Conservation (phyloP, 1,284 basidiomycete species). For the Cryptococcus hybrid region DNA sequence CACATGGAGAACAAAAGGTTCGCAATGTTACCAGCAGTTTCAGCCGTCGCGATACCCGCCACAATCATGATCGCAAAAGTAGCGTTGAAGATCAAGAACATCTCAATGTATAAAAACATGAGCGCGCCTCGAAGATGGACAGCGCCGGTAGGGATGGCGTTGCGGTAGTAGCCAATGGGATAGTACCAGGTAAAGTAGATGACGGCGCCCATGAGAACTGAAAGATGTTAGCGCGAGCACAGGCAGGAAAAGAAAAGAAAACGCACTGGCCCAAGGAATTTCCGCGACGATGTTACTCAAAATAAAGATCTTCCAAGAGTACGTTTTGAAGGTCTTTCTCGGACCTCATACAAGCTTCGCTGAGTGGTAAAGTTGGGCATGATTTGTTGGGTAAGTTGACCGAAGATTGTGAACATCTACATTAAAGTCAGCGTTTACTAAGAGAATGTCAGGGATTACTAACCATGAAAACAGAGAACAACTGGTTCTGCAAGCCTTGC, state of each 20-base stretch:
- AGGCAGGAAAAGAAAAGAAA: background rate
- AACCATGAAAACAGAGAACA: conserved; percentile 60
- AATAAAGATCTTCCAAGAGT: conserved; percentile 72
- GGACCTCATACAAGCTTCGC: conserved; percentile 64
- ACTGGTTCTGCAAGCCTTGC: conserved; percentile 76
- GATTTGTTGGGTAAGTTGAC: conserved; percentile 51
- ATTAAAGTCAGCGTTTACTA: background rate
- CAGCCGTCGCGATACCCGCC: conserved; percentile 45
- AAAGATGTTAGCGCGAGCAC: background rate
- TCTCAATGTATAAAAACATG: conserved; percentile 44
- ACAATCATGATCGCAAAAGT: conserved; percentile 49
- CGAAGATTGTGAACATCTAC: conserved; percentile 46
- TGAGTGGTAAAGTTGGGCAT: conserved; percentile 54
- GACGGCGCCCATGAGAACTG: conserved; percentile 52
- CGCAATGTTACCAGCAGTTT: conserved; percentile 52
- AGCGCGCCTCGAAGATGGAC: conserved; percentile 43
- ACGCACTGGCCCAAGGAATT: conserved; percentile 32
- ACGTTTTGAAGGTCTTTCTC: conserved; percentile 75
- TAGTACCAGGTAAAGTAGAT: conserved; percentile 54
- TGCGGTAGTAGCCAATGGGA: conserved; percentile 49
- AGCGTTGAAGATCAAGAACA: conserved; percentile 50
- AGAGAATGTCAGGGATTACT: background rate
- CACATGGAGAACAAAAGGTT: conserved; percentile 51
- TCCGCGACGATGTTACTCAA: conserved; percentile 49
- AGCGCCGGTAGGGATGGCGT: conserved; percentile 42